phyloP scores from a whole-genome alignment of 805 yeast genomes.

The Candida awuae region DNA sequence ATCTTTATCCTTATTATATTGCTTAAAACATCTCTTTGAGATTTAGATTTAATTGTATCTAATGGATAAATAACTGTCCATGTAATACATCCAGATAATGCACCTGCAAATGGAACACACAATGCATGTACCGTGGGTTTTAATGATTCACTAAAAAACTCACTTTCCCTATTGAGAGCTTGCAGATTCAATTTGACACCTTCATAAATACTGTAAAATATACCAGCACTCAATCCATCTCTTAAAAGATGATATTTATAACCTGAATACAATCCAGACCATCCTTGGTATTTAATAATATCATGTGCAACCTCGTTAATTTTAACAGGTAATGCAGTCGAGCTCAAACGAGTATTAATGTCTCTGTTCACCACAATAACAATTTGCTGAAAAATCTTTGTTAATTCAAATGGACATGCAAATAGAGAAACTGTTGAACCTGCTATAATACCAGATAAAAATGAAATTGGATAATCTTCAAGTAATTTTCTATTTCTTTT shows the following conservation, averaged over 20 bases:
- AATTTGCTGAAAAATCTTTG: constrained; percentile 74
- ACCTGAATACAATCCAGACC: constrained; percentile 64
- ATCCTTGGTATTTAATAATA: constrained; percentile 52
- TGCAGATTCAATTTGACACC: constrained; percentile 44
- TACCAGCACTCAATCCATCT: constrained; percentile 63
- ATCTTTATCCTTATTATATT: constrained; percentile 49
- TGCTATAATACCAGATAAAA: constrained; percentile 54
- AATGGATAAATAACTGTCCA: constrained; percentile 75
- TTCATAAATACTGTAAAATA: constrained; percentile 72
- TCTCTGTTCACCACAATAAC: constrained; percentile 37
- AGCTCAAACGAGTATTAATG: constrained; percentile 10
- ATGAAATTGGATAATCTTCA: constrained; percentile 37
- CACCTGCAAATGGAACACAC: constrained; percentile 65
- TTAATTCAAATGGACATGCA: constrained; percentile 81
- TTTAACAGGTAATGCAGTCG: constrained; percentile 26
- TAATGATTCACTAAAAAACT: constrained; percentile 2
- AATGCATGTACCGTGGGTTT: constrained; percentile 28
- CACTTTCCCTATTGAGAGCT: constrained; percentile 4
- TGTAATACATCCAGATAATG: constrained; percentile 62
- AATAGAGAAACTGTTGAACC: constrained; percentile 57
- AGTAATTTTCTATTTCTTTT: constrained; percentile 15
- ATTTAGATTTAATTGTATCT: constrained; percentile 70
- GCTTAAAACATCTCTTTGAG: constrained; percentile 66
- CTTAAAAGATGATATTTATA: constrained; percentile 57
- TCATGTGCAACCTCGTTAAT: constrained; percentile 40